Percentiles rank a stretch among this genome's conserved stretches.
Conservation (phyloP, 2,329 filamentous ascomycete genomes). For the Claviceps capensis region DNA sequence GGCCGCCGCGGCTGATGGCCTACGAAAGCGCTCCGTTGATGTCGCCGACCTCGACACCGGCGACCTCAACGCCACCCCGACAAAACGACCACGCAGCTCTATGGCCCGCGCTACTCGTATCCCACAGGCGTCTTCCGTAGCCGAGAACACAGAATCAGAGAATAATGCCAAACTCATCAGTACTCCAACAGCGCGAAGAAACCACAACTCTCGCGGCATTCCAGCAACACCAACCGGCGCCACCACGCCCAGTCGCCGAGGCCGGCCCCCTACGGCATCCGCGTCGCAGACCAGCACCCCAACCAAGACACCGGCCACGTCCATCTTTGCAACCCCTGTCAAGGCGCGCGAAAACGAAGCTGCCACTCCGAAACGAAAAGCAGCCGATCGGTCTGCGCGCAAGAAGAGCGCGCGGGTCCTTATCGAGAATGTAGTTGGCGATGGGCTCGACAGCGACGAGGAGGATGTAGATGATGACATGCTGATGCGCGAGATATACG, state of each 20-base stretch:
- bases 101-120: constrained; percentile 2
- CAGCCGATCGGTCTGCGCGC: constrained; percentile 73
- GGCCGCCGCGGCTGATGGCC: background rate
- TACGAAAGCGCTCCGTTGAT: constrained; percentile 14
- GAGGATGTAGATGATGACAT: constrained; percentile 31
- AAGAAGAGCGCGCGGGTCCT: constrained; percentile 70
- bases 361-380: constrained; percentile 49
- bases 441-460: constrained; percentile 52
- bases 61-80: constrained; percentile 16
- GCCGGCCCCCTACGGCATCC: constrained; percentile 17
- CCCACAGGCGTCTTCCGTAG: background rate
- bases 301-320: constrained; percentile 13
- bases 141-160: constrained; percentile 5
- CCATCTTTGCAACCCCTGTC: constrained; percentile 24
- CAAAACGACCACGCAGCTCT: constrained; percentile 19
- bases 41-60: constrained; percentile 13
- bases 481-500: constrained; percentile 20
- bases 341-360: constrained; percentile 20
- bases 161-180: background rate
- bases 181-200: background rate
- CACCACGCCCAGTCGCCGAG: constrained; percentile 19
- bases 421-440: constrained; percentile 55
- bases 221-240: constrained; percentile 2
- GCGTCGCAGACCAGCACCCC: constrained; percentile 18
- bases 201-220: background rate